Evolutionary conservation across 306 rosid species (phyloP).

Genomic region (Malus orientalis): DNA sequence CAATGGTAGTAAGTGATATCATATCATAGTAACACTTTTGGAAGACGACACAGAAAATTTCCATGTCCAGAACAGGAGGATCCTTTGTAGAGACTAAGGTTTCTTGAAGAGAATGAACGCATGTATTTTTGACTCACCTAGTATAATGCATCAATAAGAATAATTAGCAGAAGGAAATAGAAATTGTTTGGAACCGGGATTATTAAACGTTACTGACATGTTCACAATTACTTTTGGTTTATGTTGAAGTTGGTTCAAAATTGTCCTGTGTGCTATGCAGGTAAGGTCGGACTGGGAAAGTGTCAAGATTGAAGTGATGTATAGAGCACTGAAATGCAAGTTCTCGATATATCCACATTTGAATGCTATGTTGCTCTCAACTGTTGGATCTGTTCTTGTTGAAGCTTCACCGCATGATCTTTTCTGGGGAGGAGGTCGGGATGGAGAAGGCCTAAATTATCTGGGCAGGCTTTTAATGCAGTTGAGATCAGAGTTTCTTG

Average conservation of each 20-base stretch:
- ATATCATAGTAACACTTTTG: too few relatives aligned
- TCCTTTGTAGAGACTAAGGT: too few relatives aligned
- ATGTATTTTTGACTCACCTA: not conserved
- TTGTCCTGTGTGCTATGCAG: constrained; percentile 30
- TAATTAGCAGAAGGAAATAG: not conserved
- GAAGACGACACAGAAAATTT: too few relatives aligned
- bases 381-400: constrained; percentile 76
- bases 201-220: not conserved
- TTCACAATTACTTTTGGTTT: not conserved
- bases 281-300: constrained; percentile 77
- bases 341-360: constrained; percentile 75
- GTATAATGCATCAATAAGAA: not conserved
- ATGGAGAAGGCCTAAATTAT: constrained; percentile 86
- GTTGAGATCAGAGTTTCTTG: constrained; percentile 77
- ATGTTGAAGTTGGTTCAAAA: not conserved
- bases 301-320: constrained; percentile 75
- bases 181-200: not conserved
- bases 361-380: constrained; percentile 70
- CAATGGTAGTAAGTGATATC: too few relatives aligned
- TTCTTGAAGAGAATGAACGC: not conserved
- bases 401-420: constrained; percentile 93
- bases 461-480: constrained; percentile 84
- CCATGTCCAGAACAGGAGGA: too few relatives aligned
- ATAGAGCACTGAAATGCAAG: constrained; percentile 73
- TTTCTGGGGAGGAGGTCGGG: constrained; percentile 95